Evolutionary conservation across 345 rosid species (phyloP), one percentile per base, ranked within the genome.

Genomic region (Dipteronia dyeriana): DNA sequence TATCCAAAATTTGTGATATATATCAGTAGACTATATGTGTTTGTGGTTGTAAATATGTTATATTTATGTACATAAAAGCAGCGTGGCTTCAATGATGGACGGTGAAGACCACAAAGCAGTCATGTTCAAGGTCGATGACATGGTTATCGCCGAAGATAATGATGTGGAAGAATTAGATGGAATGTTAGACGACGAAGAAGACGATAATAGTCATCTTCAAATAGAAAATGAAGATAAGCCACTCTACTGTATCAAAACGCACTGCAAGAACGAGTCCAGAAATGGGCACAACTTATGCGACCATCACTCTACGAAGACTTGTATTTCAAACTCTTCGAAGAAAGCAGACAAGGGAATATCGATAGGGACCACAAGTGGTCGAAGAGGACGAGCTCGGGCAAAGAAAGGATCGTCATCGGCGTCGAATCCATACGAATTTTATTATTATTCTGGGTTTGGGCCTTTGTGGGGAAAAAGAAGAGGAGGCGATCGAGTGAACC

Each of bases 391-490:
- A 77, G 87, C 74, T 45, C 85, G 87, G 68, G 82, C 81, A 19
- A 86, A 67, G 31, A 88, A 83, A 74, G 84, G 80, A 41, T 61
- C 86, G 12, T 17, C 86, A 5, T 66, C 88, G 10, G 41, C 79
- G 7, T 26, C 88, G 68, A 90, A 87, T 79, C 96, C 94, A 9
- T 82, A 86, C 64, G 93, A 90, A 86, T 95, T 89, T 77, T 95
- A 95, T 76, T 95, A 95, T 78, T 95, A 95, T 86, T 87, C 97
- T n/a, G 98, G 97, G 79, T 95, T 93, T 73, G 97, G 98, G 23
- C 98, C 97, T 47, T 60, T 78, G 64, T 90, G 98, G 98, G 90
- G 95, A n/a, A 93, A 86, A 64, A 81, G 86, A 62, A 82, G 94
- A 80, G 85, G 90, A 80, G 85, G 90, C 23, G 87, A 81, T 19